These are phyloP conservation scores for Pseudogymnoascus sp. DNA, from an alignment of 2,329 filamentous ascomycete species.

Conservation along the genomic window DNA sequence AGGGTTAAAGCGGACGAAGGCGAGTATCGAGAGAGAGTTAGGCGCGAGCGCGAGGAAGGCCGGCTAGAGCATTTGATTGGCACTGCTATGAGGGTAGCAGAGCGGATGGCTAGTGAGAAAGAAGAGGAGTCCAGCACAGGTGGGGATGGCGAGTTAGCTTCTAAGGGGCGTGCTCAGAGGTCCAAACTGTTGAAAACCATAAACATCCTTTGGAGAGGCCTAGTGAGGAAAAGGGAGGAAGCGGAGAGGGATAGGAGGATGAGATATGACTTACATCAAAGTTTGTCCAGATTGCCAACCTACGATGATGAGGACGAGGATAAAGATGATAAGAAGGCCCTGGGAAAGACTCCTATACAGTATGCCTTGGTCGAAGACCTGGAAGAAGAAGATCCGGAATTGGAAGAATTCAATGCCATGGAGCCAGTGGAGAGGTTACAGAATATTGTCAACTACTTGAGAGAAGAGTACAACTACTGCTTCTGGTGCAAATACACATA, in stretches of 20 bases:
- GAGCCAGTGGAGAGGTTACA: slow-evolving; percentile 57
- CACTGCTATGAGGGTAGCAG: slow-evolving; percentile 74
- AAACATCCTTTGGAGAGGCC: slow-evolving; percentile 69
- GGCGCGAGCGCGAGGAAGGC: slow-evolving; percentile 59
- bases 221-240: slow-evolving; percentile 61
- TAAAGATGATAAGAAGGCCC: slow-evolving; percentile 59
- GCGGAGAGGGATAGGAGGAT: slow-evolving; percentile 59
- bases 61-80: slow-evolving; percentile 60
- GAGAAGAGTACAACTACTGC: slow-evolving; percentile 70
- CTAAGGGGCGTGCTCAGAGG: slow-evolving; percentile 23
- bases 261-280: slow-evolving; percentile 57
- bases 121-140: slow-evolving; percentile 19
- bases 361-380: slow-evolving; percentile 57
- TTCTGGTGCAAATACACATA: slow-evolving; percentile 94
- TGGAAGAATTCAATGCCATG: slow-evolving; percentile 69
- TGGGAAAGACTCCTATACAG: slow-evolving; percentile 48
- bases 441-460: slow-evolving; percentile 58
- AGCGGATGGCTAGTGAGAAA: slow-evolving; percentile 49
- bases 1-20: slow-evolving; percentile 54
- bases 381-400: slow-evolving; percentile 70
- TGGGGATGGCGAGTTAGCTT: slow-evolving; percentile 20
- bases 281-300: slow-evolving; percentile 51
- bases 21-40: slow-evolving; percentile 65
- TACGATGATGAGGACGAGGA: slow-evolving; percentile 64
- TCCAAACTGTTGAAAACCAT: slow-evolving; percentile 54